Conservation (phyloP, 306 rosid species). For the Gynostemma pentaphyllum region DNA sequence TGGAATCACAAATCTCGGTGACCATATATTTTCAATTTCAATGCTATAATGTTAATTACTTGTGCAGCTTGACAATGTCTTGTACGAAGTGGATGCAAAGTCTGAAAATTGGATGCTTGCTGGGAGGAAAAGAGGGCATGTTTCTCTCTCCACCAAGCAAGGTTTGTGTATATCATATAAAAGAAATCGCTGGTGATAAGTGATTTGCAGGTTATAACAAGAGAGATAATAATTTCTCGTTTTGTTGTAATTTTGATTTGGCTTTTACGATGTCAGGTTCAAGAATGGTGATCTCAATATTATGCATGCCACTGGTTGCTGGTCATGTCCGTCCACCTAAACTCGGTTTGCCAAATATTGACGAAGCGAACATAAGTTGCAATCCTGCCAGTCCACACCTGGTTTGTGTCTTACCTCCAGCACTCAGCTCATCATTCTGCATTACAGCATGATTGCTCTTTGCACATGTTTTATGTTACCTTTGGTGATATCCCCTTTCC, state of each 20-base stretch:
- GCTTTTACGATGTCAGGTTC: conserved; percentile 42
- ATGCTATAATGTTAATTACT: conserved; percentile 4
- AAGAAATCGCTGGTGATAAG: neutral
- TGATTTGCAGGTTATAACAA: neutral
- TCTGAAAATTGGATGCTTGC: conserved; percentile 95
- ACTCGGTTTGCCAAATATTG: conserved; percentile 75
- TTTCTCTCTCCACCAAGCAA: conserved; percentile 56
- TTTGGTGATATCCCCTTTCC: conserved; percentile 8
- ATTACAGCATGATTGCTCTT: conserved; percentile 54
- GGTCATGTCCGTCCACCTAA: conserved; percentile 90
- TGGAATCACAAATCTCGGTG: neutral
- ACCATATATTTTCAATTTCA: neutral
- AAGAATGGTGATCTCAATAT: conserved; percentile 66
- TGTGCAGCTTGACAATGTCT: conserved; percentile 57
- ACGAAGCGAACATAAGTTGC: conserved; percentile 65
- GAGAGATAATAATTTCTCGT: neutral
- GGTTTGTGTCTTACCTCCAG: conserved; percentile 87
- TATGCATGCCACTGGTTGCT: conserved; percentile 85
- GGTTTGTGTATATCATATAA: conserved; percentile 31
- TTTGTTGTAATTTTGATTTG: conserved; percentile 10
- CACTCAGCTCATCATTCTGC: conserved; percentile 85
- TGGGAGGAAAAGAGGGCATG: conserved; percentile 95
- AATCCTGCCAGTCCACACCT: conserved; percentile 94
- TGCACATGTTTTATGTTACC: neutral
- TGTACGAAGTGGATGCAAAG: conserved; percentile 78